Evolutionary conservation across 108 stramenopile species (phyloP).

Genomic region (Discostella stelligeroides): DNA sequence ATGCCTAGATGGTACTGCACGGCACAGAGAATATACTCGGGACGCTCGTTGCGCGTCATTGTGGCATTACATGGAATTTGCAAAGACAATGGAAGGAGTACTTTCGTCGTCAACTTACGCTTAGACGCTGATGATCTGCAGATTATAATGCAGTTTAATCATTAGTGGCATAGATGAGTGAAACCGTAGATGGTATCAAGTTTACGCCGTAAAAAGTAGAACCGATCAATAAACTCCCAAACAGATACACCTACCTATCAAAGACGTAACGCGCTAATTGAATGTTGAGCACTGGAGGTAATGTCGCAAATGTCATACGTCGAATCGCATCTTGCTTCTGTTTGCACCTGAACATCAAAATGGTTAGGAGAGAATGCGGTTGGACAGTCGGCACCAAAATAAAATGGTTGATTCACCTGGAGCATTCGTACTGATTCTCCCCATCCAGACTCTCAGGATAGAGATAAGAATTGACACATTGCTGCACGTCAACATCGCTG

Average conservation of each 20-base stretch:
- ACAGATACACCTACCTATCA: slow-evolving; percentile 37
- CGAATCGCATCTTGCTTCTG: slow-evolving; percentile 73
- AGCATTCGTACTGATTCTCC: slow-evolving; percentile 87
- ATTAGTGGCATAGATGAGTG: background rate
- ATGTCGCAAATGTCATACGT: slow-evolving; percentile 37
- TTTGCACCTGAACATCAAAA: slow-evolving; percentile 45
- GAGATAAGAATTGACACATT: slow-evolving; percentile 66
- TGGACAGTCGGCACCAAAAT: background rate
- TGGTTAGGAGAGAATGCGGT: background rate
- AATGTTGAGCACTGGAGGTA: slow-evolving; percentile 85
- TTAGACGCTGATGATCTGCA: slow-evolving; percentile 51
- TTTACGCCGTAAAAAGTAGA: too few relatives aligned
- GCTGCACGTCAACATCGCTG: slow-evolving; percentile 68
- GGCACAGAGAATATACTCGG: slow-evolving; percentile 66
- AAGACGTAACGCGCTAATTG: slow-evolving; percentile 86
- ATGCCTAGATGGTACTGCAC: slow-evolving; percentile 83
- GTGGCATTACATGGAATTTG: slow-evolving; percentile 32
- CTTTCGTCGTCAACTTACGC: slow-evolving; percentile 74
- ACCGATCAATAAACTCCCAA: background rate
- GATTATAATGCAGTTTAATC: background rate
- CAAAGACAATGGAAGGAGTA: slow-evolving; percentile 60
- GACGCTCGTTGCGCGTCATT: background rate
- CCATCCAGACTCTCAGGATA: slow-evolving; percentile 67
- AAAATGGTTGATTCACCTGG: slow-evolving; percentile 2
- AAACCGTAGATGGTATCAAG: too few relatives aligned